Evolutionary conservation across 78 protist species (phyloP).

Genomic region (Anaeramoeba flamelloides): DNA sequence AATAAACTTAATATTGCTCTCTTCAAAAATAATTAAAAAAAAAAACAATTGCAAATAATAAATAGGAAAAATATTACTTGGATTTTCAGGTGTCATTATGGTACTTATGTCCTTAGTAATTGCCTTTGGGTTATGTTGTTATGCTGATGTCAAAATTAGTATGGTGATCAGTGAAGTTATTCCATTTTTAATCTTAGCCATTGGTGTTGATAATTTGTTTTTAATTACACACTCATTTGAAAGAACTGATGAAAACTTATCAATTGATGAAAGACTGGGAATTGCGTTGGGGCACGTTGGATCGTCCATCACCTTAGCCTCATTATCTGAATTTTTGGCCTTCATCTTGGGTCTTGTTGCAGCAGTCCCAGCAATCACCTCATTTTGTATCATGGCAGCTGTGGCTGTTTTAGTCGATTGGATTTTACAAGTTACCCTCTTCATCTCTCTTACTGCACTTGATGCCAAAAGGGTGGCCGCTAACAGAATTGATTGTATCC

Average conservation of each 20-base stretch:
- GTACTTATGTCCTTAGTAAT: constrained; percentile 24
- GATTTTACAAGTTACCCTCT: constrained; percentile 39
- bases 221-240: constrained; percentile 43
- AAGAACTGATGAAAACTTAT: neutral
- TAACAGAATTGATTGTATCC: too few species aligned
- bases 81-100: constrained; percentile 41
- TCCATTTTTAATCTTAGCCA: constrained; percentile 55
- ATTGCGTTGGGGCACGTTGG: constrained; percentile 33
- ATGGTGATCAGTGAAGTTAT: constrained; percentile 52
- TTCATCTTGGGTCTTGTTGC: constrained; percentile 53
- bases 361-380: constrained; percentile 48
- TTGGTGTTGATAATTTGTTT: constrained; percentile 63
- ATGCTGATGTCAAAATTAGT: constrained; percentile 32
- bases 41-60: too few species aligned
- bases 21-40: too few species aligned
- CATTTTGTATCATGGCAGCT: constrained; percentile 41
- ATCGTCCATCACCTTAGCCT: constrained; percentile 45
- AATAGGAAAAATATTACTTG: too few species aligned
- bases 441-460: constrained; percentile 24
- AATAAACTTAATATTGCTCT: too few species aligned
- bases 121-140: constrained; percentile 32
- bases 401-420: constrained; percentile 37
- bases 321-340: constrained; percentile 43
- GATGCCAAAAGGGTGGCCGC: too few species aligned
- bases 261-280: constrained; percentile 27